Base-by-base conservation (phyloP, 192 early-diverging fungal genomes). In the Radiomyces spectabilis region DNA sequence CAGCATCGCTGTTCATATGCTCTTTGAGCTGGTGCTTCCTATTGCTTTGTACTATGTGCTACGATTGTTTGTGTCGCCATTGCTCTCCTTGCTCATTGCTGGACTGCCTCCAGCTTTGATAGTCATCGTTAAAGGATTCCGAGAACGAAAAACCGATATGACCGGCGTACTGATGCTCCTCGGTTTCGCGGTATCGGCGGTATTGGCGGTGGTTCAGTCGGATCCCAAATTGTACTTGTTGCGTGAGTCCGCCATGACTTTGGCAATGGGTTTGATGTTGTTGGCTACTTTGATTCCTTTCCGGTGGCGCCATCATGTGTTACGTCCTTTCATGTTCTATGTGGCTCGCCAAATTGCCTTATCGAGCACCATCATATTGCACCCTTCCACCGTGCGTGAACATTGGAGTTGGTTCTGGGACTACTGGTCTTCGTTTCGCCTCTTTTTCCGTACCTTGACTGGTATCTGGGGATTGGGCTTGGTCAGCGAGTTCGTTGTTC, bases 161-260 rank as follows among this genome's bases (percentile, higher is more conserved):
- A 53, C 69, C 16, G 69, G 66, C 1, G 34, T 62, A 22, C 5
- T 76, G 24, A 63, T 66, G 40, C 18, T 76, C 12, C 3, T 76
- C 19, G 59, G 55, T 29, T 72, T 72, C 32, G 53, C 63, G 31
- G 34, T 76, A 34, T 65, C 70, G 13, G 66, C 59, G 2, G 39
- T 76, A 18, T 46, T 76, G 5, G 63, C 74, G 13, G 41, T 66
- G 29, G 49, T 76, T 13, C 55, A 76, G 41, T 43, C 55, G 9
- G 64, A 76, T 44, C 63, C 74, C 18, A 52, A 68, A 40, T 44
- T 72, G 5, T 61, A 63, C 45, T 53, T 76, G 12, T 47, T 76
- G 43, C 55, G 74, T 41, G 74, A 76, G 47, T 76, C 74, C 1
- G 35, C 61, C 35, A 62, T 72, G 39, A 76, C 74, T 1, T 38